Evolutionary conservation across 2,329 filamentous ascomycete genomes (phyloP).

Genomic region (Fusarium sarcochroum): DNA sequence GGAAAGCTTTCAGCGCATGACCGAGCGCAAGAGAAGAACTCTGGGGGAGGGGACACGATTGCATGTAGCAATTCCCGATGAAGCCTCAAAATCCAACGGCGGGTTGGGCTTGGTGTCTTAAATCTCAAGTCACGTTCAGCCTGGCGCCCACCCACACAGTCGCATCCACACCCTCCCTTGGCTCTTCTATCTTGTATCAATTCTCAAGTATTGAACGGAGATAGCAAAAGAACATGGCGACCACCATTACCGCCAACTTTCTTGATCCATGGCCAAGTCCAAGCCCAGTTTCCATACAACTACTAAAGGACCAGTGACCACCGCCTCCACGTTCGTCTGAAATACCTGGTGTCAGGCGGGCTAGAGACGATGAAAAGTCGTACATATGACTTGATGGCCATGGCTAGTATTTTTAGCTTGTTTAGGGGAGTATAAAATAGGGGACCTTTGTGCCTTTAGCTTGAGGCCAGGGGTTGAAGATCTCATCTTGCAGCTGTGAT

Average conservation of each 20-base stretch:
- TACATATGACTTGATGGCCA: slow-evolving; percentile 46
- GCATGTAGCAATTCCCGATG: slow-evolving; percentile 49
- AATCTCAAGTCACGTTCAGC: slow-evolving; percentile 55
- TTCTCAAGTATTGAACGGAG: slow-evolving; percentile 21
- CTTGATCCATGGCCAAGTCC: slow-evolving; percentile 28
- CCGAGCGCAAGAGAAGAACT: slow-evolving; percentile 36
- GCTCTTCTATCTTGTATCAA: slow-evolving; percentile 32
- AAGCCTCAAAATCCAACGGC: slow-evolving; percentile 42
- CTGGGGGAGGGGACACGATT: slow-evolving; percentile 42
- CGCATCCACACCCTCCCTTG: slow-evolving; percentile 38
- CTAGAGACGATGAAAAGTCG: slow-evolving; percentile 42
- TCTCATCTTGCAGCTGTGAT: slow-evolving; percentile 48
- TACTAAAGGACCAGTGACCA: slow-evolving; percentile 36
- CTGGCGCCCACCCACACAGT: slow-evolving; percentile 45
- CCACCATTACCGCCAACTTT: slow-evolving; percentile 43
- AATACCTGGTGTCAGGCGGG: slow-evolving; percentile 42
- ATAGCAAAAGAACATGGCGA: slow-evolving; percentile 30
- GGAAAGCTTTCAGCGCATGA: slow-evolving; percentile 41
- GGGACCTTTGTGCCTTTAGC: slow-evolving; percentile 35
- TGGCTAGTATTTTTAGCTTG: slow-evolving; percentile 48
- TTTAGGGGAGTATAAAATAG: slow-evolving; percentile 48
- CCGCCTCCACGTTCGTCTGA: slow-evolving; percentile 33
- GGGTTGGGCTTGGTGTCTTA: slow-evolving; percentile 55
- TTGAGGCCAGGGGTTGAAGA: slow-evolving; percentile 30
- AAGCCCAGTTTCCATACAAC: slow-evolving; percentile 28